Conservation (phyloP, 331 rosid species). For the Cydonia oblonga region DNA sequence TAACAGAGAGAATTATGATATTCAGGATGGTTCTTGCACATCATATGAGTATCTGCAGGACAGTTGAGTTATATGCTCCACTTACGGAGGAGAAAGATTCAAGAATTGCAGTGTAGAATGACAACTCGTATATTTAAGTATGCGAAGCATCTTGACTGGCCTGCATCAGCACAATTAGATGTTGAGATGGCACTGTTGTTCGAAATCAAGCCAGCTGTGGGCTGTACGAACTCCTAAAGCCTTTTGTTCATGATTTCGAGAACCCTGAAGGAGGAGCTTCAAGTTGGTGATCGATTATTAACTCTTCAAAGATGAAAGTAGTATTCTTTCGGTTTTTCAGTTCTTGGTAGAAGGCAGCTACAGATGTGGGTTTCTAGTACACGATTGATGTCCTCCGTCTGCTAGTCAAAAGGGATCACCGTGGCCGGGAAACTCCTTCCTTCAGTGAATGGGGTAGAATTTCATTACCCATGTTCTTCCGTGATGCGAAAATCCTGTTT, state of each 20-base stretch:
- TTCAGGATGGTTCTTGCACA: slow-evolving; percentile 28
- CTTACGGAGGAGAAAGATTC: not conserved
- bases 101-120: not conserved
- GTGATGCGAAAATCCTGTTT: not conserved
- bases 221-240: not conserved
- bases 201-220: not conserved
- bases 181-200: not conserved
- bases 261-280: not conserved
- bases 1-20: not conserved
- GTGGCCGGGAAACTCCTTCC: not conserved
- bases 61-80: not conserved
- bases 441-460: not conserved
- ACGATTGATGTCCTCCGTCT: not conserved
- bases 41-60: slow-evolving; percentile 17
- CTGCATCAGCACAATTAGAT: not conserved
- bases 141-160: not conserved
- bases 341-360: not conserved
- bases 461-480: not conserved
- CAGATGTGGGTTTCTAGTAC: not conserved
- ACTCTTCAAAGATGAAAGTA: no score
- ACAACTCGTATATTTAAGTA: not conserved
- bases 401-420: not conserved
- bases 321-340: not conserved
- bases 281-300: not conserved
- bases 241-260: not conserved